Evolutionary conservation across 106 monocot genomes (phyloP).

Genomic region (Dendrobium officinale): DNA sequence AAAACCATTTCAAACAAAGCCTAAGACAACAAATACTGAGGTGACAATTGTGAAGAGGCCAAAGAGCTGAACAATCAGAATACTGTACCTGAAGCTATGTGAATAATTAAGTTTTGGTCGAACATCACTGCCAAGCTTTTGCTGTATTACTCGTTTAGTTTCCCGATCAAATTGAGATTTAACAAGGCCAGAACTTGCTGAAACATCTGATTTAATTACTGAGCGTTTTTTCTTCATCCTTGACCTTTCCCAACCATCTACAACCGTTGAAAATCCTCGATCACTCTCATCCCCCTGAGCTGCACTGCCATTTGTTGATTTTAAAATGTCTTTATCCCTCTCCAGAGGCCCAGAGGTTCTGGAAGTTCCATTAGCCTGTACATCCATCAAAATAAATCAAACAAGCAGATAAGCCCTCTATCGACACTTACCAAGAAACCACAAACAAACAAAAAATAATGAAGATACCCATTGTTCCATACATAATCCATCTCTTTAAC

Average conservation of each 20-base stretch:
- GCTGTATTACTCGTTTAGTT: slow-evolving; percentile 41
- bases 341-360: slow-evolving; percentile 35
- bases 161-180: slow-evolving; percentile 43
- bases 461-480: background rate
- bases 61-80: background rate
- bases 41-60: background rate
- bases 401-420: background rate
- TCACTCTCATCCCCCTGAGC: slow-evolving; percentile 37
- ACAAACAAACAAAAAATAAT: background rate
- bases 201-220: slow-evolving; percentile 38
- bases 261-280: slow-evolving; percentile 16
- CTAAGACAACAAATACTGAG: background rate
- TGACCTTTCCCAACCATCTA: slow-evolving; percentile 55
- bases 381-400: slow-evolving; percentile 40
- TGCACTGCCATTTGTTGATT: slow-evolving; percentile 21
- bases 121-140: slow-evolving; percentile 33
- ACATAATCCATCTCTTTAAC: background rate
- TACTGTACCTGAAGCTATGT: slow-evolving; percentile 41
- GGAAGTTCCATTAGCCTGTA: slow-evolving; percentile 22
- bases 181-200: slow-evolving; percentile 22
- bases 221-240: slow-evolving; percentile 68
- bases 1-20: no score
- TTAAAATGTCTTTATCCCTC: slow-evolving; percentile 41
- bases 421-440: background rate
- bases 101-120: slow-evolving; percentile 25